Evolutionary conservation across 129 eudicot genomes (phyloP).

Genomic region (Cynara cardunculus): DNA sequence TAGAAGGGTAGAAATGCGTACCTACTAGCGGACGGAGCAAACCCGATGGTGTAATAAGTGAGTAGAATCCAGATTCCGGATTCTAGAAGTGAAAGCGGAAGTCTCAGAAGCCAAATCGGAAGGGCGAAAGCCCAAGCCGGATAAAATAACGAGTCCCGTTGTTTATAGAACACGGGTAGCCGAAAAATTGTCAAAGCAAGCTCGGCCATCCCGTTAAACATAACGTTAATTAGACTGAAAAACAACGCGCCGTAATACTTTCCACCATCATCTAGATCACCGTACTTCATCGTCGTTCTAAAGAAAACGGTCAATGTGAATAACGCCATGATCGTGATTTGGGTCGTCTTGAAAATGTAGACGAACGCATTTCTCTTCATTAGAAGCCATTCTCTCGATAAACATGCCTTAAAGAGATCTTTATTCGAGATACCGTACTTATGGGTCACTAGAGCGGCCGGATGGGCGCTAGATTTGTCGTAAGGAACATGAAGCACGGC

Average conservation of each 20-base stretch:
- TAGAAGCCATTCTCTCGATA: slow-evolving; percentile 80
- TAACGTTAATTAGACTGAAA: slow-evolving; percentile 67
- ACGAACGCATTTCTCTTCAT: slow-evolving; percentile 76
- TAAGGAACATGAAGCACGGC: slow-evolving; percentile 49
- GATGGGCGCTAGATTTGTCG: slow-evolving; percentile 64
- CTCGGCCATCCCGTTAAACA: slow-evolving; percentile 89
- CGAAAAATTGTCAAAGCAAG: slow-evolving; percentile 69
- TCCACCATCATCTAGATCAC: slow-evolving; percentile 54
- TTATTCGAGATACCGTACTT: slow-evolving; percentile 73
- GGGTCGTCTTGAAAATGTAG: slow-evolving; percentile 76
- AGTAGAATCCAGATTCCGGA: slow-evolving; percentile 77
- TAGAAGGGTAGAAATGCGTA: slow-evolving; percentile 21
- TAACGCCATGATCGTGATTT: slow-evolving; percentile 75
- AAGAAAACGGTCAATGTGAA: slow-evolving; percentile 76
- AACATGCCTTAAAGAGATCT: slow-evolving; percentile 69
- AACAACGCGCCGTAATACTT: slow-evolving; percentile 81
- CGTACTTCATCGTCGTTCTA: slow-evolving; percentile 62
- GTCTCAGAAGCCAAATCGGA: slow-evolving; percentile 75
- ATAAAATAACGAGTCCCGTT: slow-evolving; percentile 69
- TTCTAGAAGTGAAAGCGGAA: slow-evolving; percentile 81
- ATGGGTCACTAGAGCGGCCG: slow-evolving; percentile 70
- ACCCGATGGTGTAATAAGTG: slow-evolving; percentile 84
- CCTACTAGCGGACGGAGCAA: slow-evolving; percentile 82
- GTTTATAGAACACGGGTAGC: slow-evolving; percentile 83
- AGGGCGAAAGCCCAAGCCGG: slow-evolving; percentile 96